phyloP scores from a whole-genome alignment of 2,329 filamentous ascomycete species.

The Aureobasidium sp. region DNA sequence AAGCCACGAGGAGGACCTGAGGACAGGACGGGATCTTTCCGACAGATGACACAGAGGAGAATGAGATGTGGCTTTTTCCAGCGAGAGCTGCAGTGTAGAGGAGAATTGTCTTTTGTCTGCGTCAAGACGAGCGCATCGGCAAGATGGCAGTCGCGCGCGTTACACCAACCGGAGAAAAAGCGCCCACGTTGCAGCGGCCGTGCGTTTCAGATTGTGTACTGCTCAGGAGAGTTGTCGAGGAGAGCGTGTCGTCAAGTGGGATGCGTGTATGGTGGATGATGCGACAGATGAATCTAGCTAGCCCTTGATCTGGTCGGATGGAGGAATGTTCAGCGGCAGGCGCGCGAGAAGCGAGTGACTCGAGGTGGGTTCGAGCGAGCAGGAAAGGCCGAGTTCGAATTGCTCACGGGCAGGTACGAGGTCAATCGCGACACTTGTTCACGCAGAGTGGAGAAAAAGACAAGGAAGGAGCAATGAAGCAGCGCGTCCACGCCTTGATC shows the following conservation, averaged over 20 bases:
- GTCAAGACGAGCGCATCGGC: slow-evolving; percentile 17
- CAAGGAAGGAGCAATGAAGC: slow-evolving; percentile 14
- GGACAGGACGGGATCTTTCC: neutral
- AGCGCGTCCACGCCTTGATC: slow-evolving; percentile 20
- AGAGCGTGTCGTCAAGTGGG: neutral
- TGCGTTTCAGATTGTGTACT: slow-evolving; percentile 13
- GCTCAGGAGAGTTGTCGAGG: neutral
- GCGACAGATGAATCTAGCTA: neutral
- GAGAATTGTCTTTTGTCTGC: slow-evolving; percentile 5
- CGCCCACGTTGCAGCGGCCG: slow-evolving; percentile 21
- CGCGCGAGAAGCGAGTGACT: slow-evolving; percentile 18
- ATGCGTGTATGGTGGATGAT: neutral
- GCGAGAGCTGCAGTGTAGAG: slow-evolving; percentile 2
- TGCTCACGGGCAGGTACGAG: neutral
- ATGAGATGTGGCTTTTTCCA: neutral
- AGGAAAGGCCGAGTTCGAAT: neutral
- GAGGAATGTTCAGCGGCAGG: slow-evolving; percentile 11
- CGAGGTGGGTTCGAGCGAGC: neutral
- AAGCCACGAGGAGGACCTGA: neutral
- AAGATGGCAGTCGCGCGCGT: slow-evolving; percentile 18
- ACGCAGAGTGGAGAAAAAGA: slow-evolving; percentile 16
- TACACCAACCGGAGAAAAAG: slow-evolving; percentile 18
- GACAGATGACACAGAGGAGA: neutral
- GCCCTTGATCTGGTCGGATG: neutral
- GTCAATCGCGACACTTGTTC: slow-evolving; percentile 14